Percentiles rank a stretch among this genome's conserved stretches.
Conservation (phyloP, 345 rosid species). For the Clausena lansium region DNA sequence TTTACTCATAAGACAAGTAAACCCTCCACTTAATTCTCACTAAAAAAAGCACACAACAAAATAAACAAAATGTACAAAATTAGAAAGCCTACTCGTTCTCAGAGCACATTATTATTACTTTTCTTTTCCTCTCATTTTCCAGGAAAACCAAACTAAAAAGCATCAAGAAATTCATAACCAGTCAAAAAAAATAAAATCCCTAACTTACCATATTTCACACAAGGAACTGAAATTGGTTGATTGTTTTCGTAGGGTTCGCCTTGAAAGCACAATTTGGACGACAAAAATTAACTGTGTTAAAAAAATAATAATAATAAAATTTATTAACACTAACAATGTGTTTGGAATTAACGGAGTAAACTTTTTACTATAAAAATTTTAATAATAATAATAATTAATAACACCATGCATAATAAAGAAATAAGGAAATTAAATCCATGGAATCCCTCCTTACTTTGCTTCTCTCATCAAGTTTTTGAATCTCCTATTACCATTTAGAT, state of each 20-base stretch:
- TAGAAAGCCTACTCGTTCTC: too few species aligned
- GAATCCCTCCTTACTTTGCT: too few species aligned
- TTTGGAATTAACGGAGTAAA: neutral
- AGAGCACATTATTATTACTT: neutral
- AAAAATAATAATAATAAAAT: too few species aligned
- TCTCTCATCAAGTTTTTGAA: too few species aligned
- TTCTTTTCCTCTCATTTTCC: neutral
- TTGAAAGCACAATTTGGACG: neutral
- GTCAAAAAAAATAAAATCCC: neutral
- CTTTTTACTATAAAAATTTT: too few species aligned
- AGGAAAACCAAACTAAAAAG: neutral
- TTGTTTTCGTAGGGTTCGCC: neutral
- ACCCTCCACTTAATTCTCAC: neutral
- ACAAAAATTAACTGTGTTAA: neutral
- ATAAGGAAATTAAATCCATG: neutral
- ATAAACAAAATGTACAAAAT: neutral
- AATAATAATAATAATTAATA: neutral
- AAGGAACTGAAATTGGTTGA: neutral
- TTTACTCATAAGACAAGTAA: neutral
- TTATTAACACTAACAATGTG: neutral
- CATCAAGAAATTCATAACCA: neutral
- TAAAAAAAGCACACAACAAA: too few species aligned
- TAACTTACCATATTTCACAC: conserved; percentile 6
- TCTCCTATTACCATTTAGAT: too few species aligned
- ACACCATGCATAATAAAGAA: neutral